Evolutionary conservation across 306 rosid species (phyloP).

Genomic region (Macrotyloma uniflorum): DNA sequence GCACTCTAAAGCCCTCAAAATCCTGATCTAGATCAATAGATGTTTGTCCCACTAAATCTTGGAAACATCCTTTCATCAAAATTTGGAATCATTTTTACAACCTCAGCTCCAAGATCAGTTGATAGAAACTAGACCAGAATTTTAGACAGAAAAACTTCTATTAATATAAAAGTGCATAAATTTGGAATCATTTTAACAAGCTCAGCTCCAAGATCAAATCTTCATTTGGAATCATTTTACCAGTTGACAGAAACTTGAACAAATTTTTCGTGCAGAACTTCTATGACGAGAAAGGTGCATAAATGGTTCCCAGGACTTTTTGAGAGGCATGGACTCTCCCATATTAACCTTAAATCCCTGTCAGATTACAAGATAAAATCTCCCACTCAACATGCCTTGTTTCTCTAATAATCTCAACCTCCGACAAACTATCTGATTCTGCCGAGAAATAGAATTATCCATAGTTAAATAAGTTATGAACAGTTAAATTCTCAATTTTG

Average conservation of each 20-base stretch:
- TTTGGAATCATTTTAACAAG: not conserved
- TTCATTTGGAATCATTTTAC: not conserved
- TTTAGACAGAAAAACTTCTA: too few relatives aligned
- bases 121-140: not conserved
- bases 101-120: not conserved
- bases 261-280: too few relatives aligned
- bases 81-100: not conserved
- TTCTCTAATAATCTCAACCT: not conserved
- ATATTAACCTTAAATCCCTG: not conserved
- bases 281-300: too few relatives aligned
- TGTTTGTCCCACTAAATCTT: not conserved
- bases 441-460: too few relatives aligned
- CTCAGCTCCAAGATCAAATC: not conserved
- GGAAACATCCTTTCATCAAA: not conserved
- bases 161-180: too few relatives aligned
- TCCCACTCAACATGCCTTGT: not conserved
- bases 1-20: not conserved
- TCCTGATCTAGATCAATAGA: not conserved
- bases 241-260: not conserved
- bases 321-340: not conserved
- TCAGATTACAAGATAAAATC: too few relatives aligned
- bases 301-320: not conserved
- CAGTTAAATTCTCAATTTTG: too few relatives aligned
- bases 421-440: not conserved
- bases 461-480: too few relatives aligned